phyloP scores from a whole-genome alignment of 768 basidiomycete genomes.

The Suillus lakei region DNA sequence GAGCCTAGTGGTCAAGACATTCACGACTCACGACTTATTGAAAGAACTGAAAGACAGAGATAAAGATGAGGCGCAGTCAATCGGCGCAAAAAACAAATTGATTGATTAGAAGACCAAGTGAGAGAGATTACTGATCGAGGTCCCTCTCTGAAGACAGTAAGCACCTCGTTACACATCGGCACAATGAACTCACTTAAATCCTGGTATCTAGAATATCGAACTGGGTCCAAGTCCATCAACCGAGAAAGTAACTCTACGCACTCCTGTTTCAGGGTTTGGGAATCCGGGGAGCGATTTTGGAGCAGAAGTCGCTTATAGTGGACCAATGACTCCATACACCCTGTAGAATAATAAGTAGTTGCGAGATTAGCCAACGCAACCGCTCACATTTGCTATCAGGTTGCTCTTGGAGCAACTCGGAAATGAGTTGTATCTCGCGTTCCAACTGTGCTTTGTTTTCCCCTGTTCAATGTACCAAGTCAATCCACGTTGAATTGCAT shows the following conservation, averaged over 20 bases:
- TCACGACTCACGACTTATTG: not conserved
- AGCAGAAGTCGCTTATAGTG: slow-evolving; percentile 79
- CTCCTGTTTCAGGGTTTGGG: slow-evolving; percentile 46
- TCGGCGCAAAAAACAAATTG: not conserved
- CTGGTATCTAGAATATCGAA: slow-evolving; percentile 68
- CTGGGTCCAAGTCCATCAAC: slow-evolving; percentile 67
- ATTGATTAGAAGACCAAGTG: not conserved
- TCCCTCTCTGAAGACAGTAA: not conserved
- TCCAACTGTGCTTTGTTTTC: slow-evolving; percentile 60
- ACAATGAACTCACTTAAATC: slow-evolving; percentile 55
- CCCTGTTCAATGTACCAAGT: slow-evolving; percentile 43
- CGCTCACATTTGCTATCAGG: slow-evolving; percentile 89
- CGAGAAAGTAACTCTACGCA: slow-evolving; percentile 57
- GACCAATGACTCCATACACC: slow-evolving; percentile 94
- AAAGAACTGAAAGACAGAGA: not conserved
- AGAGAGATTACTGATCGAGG: not conserved
- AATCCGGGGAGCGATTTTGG: slow-evolving; percentile 45
- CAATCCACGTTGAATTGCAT: not conserved
- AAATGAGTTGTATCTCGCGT: slow-evolving; percentile 78
- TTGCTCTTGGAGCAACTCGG: slow-evolving; percentile 86
- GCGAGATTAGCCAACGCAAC: slow-evolving; percentile 1
- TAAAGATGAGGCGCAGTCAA: not conserved
- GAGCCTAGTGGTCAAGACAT: not conserved
- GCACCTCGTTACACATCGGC: not conserved
- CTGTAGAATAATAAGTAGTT: slow-evolving; percentile 42